Evolutionary conservation across 495 filamentous ascomycete genomes (phyloP), one percentile per base, ranked within the genome.

Genomic region (Neurospora sp.): DNA sequence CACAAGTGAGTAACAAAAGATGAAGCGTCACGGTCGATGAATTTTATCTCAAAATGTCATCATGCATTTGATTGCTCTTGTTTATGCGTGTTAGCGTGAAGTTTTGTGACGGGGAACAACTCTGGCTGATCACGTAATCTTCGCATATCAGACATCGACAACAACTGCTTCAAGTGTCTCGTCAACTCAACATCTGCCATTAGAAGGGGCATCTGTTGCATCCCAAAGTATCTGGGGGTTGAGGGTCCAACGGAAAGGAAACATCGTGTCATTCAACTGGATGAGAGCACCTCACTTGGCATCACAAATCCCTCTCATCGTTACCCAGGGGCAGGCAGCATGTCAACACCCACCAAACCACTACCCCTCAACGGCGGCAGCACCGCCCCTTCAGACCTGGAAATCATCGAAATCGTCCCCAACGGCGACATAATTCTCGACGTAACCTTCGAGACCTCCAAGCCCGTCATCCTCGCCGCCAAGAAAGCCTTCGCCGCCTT

Each of bases 341-440:
- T 37, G 35, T 3, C 27, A 16, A 65, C 53, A 65, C 20, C n/a
- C 8, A 47, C 44, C 44, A 47, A 47, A 47, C n/a, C n/a, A 47
- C 8, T 3, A 47, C 20, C 14, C 53, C 12, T 18, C 53, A 65
- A 65, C 27, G 22, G 27, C 22, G 4, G 27, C 10, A 0, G 10
- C 12, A 18, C 6, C 53, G 16, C 10, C 47, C 22, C 47, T 14
- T 14, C 47, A 1, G 71, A 20, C 2, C 74, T 79, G 22, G 74
- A 80, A 39, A 72, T 86, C 35, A 73, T 85, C 41, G 77, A 79
- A 31, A 85, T 91, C 45, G 84, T 80, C 6, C 73, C 82, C 10
- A 78, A 84, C 53, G 89, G 89, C 7, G 87, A 91, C 74, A 69
- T 90, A 7, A 71, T 91, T 1, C 82, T 90, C 3, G 83, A 87